Evolutionary conservation across 495 filamentous ascomycete species (phyloP).

Genomic region (Halenospora varia): DNA sequence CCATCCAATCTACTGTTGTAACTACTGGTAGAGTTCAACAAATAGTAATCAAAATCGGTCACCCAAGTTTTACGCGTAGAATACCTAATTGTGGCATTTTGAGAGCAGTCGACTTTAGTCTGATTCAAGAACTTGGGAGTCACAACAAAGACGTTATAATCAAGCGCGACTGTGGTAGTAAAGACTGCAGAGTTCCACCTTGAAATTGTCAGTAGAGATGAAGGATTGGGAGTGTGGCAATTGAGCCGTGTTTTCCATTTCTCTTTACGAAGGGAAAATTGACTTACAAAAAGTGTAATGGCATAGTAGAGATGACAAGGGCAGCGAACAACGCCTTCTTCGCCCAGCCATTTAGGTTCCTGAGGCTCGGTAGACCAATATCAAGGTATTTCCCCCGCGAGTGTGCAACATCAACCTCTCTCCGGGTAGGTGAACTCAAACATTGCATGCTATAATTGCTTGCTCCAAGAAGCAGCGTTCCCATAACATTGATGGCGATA

Average conservation of each 20-base stretch:
- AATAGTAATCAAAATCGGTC: neutral
- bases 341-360: conserved; percentile 25
- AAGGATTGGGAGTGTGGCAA: neutral
- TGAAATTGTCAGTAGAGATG: neutral
- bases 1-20: too few species aligned
- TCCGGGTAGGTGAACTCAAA: conserved; percentile 33
- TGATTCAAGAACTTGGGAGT: conserved; percentile 1
- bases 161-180: conserved; percentile 26
- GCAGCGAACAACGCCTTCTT: conserved; percentile 23
- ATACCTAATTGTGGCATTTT: neutral
- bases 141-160: conserved; percentile 33
- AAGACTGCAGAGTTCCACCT: conserved; percentile 27
- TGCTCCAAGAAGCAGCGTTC: conserved; percentile 34
- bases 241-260: neutral
- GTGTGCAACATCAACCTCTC: conserved; percentile 37
- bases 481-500: conserved; percentile 32
- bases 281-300: conserved; percentile 30
- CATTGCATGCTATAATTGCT: conserved; percentile 40
- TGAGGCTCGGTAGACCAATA: conserved; percentile 36
- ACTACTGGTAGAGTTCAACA: neutral
- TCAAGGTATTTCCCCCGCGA: conserved; percentile 29
- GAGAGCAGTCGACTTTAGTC: neutral
- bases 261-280: neutral
- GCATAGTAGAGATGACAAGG: conserved; percentile 22
- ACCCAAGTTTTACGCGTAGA: neutral